Conservation (phyloP, 1,284 basidiomycete species). For the Peniophora sp. region DNA sequence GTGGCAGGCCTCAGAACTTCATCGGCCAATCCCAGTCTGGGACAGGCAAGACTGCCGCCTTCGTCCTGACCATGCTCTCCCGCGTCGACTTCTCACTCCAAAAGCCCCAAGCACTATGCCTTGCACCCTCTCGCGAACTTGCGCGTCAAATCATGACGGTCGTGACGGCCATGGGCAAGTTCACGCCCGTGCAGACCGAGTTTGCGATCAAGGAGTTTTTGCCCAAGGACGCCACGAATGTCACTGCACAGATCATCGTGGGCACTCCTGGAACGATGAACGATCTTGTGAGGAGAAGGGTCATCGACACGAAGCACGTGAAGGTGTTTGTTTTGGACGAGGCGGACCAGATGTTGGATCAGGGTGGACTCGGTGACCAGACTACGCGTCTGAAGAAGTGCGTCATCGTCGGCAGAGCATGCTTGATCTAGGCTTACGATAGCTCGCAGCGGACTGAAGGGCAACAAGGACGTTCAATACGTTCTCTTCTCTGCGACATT, state of each 20-base stretch:
- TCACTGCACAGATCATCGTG: constrained; percentile 88
- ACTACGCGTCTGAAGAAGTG: constrained; percentile 93
- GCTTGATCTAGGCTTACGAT: neutral
- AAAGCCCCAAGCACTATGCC: constrained; percentile 89
- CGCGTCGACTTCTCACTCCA: constrained; percentile 82
- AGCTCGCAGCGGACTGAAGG: constrained; percentile 45
- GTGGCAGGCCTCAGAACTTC: constrained; percentile 89
- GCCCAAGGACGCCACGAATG: constrained; percentile 56
- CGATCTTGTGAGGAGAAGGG: constrained; percentile 70
- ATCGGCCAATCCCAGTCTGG: constrained; percentile 99
- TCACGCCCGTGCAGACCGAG: constrained; percentile 86
- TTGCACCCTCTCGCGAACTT: constrained; percentile 93
- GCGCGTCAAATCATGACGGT: constrained; percentile 98
- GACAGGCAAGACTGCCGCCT: constrained; percentile 98
- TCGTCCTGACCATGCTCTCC: constrained; percentile 95
- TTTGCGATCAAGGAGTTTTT: constrained; percentile 90
- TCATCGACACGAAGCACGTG: constrained; percentile 74
- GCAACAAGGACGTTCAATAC: constrained; percentile 62
- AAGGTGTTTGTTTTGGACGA: constrained; percentile 97
- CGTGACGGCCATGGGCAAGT: constrained; percentile 91
- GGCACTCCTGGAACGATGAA: constrained; percentile 96
- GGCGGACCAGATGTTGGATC: constrained; percentile 98
- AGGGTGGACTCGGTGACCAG: constrained; percentile 95
- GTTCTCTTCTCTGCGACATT: constrained; percentile 99
- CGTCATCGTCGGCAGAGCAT: constrained; percentile 18